Conservation (phyloP, 2,329 filamentous ascomycete species). For the Didymella pomorum region DNA sequence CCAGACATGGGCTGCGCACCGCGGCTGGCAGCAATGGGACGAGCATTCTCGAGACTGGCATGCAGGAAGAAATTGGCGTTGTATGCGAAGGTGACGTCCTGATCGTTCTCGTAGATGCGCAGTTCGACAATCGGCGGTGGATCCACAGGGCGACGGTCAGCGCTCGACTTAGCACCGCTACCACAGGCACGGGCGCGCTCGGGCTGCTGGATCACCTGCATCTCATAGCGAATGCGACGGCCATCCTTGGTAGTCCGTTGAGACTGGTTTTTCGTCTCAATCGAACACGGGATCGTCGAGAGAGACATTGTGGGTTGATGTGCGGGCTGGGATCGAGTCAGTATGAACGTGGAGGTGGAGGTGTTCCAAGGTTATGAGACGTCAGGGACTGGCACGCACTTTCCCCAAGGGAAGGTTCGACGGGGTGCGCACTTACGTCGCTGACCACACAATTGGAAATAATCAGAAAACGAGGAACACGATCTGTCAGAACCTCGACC, state of each 20-base stretch:
- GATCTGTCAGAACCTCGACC: conserved; percentile 24
- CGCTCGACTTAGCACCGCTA: conserved; percentile 82
- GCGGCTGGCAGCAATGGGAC: conserved; percentile 81
- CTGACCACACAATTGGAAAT: conserved; percentile 11
- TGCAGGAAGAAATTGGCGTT: conserved; percentile 98
- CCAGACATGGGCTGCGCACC: conserved; percentile 70
- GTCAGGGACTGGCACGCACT: conserved; percentile 22
- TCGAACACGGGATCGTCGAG: conserved; percentile 60
- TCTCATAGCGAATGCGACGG: conserved; percentile 78
- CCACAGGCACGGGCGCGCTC: conserved; percentile 94
- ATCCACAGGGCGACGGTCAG: conserved; percentile 90
- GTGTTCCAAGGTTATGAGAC: conserved; percentile 16
- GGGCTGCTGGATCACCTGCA: conserved; percentile 91
- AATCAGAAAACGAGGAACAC: conserved; percentile 17
- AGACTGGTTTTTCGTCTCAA: conserved; percentile 63
- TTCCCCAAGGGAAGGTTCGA: conserved; percentile 24
- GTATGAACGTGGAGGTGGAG: conserved; percentile 23
- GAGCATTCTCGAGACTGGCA: conserved; percentile 83
- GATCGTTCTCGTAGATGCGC: conserved; percentile 77
- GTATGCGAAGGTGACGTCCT: conserved; percentile 81
- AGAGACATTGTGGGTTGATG: conserved; percentile 33
- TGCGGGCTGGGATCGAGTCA: conserved; percentile 17
- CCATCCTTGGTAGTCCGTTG: conserved; percentile 75
- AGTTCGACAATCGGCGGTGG: conserved; percentile 94
- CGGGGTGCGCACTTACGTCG: conserved; percentile 13